Conservation (phyloP, 371 early-diverging fungal species). For the Funneliformis caledonium region DNA sequence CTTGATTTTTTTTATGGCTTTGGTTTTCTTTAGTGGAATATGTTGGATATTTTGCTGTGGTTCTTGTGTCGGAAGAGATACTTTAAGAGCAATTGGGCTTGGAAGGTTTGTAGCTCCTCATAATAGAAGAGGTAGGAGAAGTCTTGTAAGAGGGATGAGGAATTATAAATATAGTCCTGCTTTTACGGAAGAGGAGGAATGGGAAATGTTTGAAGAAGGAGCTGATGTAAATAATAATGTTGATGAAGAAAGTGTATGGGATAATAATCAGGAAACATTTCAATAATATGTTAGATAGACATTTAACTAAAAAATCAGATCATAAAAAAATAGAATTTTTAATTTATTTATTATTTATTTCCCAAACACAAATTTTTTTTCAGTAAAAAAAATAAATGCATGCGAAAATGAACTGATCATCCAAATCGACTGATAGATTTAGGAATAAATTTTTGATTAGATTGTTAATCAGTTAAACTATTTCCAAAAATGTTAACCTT, state of each 20-base stretch:
- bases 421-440: too few relatives aligned
- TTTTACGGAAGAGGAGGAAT: conserved; percentile 28
- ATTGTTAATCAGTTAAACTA: too few relatives aligned
- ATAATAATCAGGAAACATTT: not conserved
- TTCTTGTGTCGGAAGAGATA: conserved; percentile 36
- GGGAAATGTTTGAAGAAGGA: conserved; percentile 37
- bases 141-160: not conserved
- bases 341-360: too few relatives aligned
- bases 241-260: not conserved
- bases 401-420: too few relatives aligned
- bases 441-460: too few relatives aligned
- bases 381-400: too few relatives aligned
- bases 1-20: conserved; percentile 31
- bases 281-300: not conserved
- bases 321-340: too few relatives aligned
- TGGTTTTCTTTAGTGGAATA: conserved; percentile 34
- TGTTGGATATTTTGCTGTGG: conserved; percentile 39
- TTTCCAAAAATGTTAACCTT: too few relatives aligned
- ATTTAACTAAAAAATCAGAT: not conserved
- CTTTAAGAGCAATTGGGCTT: conserved; percentile 13
- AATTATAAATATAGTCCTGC: conserved; percentile 5
- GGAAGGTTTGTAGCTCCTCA: not conserved
- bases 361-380: too few relatives aligned
- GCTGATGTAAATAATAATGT: not conserved
- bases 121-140: not conserved